Evolutionary conservation across 1,284 basidiomycete species (phyloP).

Genomic region (Tilletia horrida): DNA sequence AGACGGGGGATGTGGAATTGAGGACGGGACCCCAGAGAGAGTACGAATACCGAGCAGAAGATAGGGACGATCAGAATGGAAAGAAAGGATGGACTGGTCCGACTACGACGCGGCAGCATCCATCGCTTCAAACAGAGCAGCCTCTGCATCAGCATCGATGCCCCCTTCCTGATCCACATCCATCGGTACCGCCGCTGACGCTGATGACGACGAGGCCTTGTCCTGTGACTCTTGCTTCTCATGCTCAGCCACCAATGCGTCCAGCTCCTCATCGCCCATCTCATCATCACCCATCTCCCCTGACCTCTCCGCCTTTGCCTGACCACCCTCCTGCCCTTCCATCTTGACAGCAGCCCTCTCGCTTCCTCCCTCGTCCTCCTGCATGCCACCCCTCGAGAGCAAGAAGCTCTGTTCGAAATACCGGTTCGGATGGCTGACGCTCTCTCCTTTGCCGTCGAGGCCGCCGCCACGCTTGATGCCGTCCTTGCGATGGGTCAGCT

Average conservation of each 20-base stretch:
- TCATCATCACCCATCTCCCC: not conserved
- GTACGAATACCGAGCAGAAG: not conserved
- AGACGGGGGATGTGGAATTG: no score
- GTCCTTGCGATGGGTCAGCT: constrained; percentile 71
- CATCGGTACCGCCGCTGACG: not conserved
- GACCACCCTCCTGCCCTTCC: not conserved
- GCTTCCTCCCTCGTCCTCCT: not conserved
- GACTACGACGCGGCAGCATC: not conserved
- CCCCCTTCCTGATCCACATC: not conserved
- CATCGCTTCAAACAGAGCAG: constrained; percentile 3
- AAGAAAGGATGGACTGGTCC: no score
- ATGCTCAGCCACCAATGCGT: constrained; percentile 5
- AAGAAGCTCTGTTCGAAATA: constrained; percentile 61
- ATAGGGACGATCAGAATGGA: not conserved
- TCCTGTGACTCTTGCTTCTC: not conserved
- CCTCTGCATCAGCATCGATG: constrained; percentile 10
- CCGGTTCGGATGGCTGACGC: constrained; percentile 90
- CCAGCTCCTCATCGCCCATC: constrained; percentile 11
- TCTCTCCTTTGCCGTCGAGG: constrained; percentile 73
- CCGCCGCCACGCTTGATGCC: constrained; percentile 81
- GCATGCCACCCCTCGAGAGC: constrained; percentile 33
- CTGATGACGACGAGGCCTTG: not conserved
- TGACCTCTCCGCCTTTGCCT: not conserved
- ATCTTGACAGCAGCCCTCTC: not conserved
- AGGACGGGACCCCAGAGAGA: not conserved